Evolutionary conservation across 2,329 filamentous ascomycete species (phyloP).

Genomic region (Trichophyton verrucosum): DNA sequence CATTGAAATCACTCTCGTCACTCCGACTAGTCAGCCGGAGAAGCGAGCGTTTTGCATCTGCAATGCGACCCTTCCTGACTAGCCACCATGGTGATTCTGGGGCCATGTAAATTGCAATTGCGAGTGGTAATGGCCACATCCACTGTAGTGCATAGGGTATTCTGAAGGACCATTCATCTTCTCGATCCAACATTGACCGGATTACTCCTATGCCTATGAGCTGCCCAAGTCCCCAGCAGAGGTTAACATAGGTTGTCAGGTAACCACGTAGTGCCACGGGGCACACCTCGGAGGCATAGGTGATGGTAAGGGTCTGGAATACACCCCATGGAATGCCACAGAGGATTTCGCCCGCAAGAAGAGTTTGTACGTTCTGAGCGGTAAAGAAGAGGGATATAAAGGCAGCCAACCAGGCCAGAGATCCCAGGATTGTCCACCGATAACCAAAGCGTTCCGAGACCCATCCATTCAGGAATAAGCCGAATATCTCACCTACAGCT

Average conservation of each 20-base stretch:
- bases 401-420: constrained; percentile 34
- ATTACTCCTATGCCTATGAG: constrained; percentile 41
- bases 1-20: constrained; percentile 57
- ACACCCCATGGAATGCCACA: constrained; percentile 42
- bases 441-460: constrained; percentile 42
- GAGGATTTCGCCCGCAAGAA: constrained; percentile 41
- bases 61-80: constrained; percentile 34
- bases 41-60: constrained; percentile 36
- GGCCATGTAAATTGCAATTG: constrained; percentile 36
- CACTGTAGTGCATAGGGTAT: constrained; percentile 42
- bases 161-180: constrained; percentile 40
- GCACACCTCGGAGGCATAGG: constrained; percentile 38
- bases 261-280: constrained; percentile 35
- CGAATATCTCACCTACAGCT: constrained; percentile 37
- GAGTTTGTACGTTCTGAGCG: constrained; percentile 34
- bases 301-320: constrained; percentile 39
- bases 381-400: constrained; percentile 43
- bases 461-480: constrained; percentile 40
- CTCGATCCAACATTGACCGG: constrained; percentile 34
- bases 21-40: constrained; percentile 35
- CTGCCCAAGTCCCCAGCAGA: constrained; percentile 39
- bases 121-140: constrained; percentile 42
- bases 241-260: constrained; percentile 37
- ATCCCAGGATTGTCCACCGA: constrained; percentile 39
- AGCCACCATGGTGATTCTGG: constrained; percentile 43